phyloP scores from a whole-genome alignment of 2,329 filamentous ascomycete species.

The Phialophora macrospora region DNA sequence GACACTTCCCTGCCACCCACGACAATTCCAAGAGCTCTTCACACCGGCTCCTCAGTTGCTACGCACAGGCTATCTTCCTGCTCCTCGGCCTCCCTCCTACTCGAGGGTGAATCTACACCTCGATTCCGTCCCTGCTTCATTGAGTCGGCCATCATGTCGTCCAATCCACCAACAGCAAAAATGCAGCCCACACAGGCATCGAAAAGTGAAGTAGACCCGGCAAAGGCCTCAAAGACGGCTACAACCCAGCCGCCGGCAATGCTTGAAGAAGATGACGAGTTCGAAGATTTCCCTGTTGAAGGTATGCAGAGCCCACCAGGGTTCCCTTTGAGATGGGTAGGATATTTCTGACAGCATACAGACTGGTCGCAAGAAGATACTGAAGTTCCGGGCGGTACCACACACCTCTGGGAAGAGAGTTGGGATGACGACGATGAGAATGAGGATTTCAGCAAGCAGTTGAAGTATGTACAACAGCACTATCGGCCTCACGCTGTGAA shows the following conservation, averaged over 20 bases:
- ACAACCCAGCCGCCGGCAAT: slow-evolving; percentile 67
- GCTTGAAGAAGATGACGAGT: slow-evolving; percentile 97
- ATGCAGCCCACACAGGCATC: slow-evolving; percentile 27
- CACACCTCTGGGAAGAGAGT: slow-evolving; percentile 98
- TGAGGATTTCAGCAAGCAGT: slow-evolving; percentile 92
- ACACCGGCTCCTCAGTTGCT: background rate
- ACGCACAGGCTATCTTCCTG: no score
- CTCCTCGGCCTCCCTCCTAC: background rate
- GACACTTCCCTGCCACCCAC: background rate
- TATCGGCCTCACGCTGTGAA: background rate
- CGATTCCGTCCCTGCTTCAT: background rate
- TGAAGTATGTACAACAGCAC: slow-evolving; percentile 71
- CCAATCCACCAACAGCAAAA: slow-evolving; percentile 34
- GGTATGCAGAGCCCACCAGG: slow-evolving; percentile 59
- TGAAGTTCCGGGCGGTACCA: slow-evolving; percentile 63
- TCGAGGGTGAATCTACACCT: background rate
- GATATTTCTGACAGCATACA: slow-evolving; percentile 46
- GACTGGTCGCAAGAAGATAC: slow-evolving; percentile 94
- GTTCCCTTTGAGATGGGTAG: background rate
- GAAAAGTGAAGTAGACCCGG: slow-evolving; percentile 46
- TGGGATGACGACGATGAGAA: slow-evolving; percentile 98
- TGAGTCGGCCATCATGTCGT: slow-evolving; percentile 29
- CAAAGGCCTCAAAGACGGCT: slow-evolving; percentile 55
- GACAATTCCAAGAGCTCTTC: background rate
- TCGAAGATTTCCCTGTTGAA: slow-evolving; percentile 97